Conservation (phyloP, 305 asterid genomes). For the Rubia tinctorum region DNA sequence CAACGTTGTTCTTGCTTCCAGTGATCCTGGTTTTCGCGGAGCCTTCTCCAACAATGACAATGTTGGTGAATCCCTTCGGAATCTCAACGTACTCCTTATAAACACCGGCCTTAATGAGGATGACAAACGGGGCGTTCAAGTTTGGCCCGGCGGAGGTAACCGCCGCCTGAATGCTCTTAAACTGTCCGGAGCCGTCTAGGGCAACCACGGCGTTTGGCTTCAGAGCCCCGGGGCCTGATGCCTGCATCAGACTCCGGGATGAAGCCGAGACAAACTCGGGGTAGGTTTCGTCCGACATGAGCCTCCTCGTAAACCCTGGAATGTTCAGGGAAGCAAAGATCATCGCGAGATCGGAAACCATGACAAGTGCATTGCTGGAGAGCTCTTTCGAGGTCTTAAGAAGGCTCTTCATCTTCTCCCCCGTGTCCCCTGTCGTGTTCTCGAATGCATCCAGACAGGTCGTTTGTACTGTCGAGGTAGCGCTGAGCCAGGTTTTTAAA, state of each 20-base stretch:
- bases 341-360: constrained; percentile 45
- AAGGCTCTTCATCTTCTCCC: constrained; percentile 41
- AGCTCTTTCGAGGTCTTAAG: constrained; percentile 44
- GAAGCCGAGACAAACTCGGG: constrained; percentile 24
- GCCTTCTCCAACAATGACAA: constrained; percentile 76
- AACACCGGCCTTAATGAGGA: constrained; percentile 58
- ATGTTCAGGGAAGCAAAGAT: constrained; percentile 35
- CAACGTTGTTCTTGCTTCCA: constrained; percentile 49
- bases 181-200: constrained; percentile 61
- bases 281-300: constrained; percentile 26
- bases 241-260: constrained; percentile 35
- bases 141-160: constrained; percentile 33
- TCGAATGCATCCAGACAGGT: constrained; percentile 79
- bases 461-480: constrained; percentile 58
- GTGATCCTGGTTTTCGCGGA: constrained; percentile 59
- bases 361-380: constrained; percentile 81
- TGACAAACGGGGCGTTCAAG: constrained; percentile 33
- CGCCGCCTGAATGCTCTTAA: constrained; percentile 48
- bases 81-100: constrained; percentile 56
- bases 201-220: constrained; percentile 57
- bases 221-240: background rate
- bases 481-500: constrained; percentile 84
- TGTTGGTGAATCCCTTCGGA: constrained; percentile 34
- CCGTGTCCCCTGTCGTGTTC: constrained; percentile 72
- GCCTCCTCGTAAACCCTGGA: constrained; percentile 35